phyloP scores from a whole-genome alignment of 805 yeast species.

The Ogataea henricii region DNA sequence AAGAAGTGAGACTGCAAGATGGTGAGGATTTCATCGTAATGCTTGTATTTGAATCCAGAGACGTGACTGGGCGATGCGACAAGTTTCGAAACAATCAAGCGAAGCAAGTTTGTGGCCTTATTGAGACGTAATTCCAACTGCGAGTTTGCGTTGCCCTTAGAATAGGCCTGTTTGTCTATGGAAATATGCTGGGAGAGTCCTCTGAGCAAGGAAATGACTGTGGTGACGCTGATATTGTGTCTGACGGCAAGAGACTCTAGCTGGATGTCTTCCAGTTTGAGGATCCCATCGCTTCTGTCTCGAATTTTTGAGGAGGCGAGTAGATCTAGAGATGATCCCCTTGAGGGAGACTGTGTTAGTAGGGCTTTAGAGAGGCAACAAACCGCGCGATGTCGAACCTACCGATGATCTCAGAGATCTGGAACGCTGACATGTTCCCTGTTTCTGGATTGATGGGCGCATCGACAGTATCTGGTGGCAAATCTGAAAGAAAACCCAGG shows the following conservation, averaged over 20 bases:
- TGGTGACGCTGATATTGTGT: constrained; percentile 19
- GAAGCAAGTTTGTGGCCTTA: constrained; percentile 26
- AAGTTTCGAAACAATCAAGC: constrained; percentile 18
- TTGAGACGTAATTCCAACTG: constrained; percentile 28
- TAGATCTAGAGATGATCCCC: constrained; percentile 15
- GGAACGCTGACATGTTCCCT: constrained; percentile 5
- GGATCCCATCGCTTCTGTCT: constrained; percentile 56
- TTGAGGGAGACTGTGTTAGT: neutral
- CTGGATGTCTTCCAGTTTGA: constrained; percentile 37
- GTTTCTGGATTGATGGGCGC: neutral
- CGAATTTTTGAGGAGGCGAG: constrained; percentile 53
- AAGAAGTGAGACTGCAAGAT: constrained; percentile 22
- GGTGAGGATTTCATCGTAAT: constrained; percentile 27
- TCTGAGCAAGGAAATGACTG: constrained; percentile 18
- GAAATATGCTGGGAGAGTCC: constrained; percentile 23
- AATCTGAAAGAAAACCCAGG: neutral
- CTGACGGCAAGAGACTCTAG: constrained; percentile 25
- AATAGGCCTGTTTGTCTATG: constrained; percentile 24
- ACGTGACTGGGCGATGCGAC: constrained; percentile 16
- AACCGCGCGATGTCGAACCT: neutral
- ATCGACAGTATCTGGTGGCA: too few species aligned
- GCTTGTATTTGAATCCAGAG: constrained; percentile 27
- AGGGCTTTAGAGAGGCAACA: neutral
- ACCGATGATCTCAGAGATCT: constrained; percentile 8
- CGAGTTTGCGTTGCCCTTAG: constrained; percentile 23